Base-by-base conservation (phyloP, 768 basidiomycete species). In the Naganishia vishniacii region DNA sequence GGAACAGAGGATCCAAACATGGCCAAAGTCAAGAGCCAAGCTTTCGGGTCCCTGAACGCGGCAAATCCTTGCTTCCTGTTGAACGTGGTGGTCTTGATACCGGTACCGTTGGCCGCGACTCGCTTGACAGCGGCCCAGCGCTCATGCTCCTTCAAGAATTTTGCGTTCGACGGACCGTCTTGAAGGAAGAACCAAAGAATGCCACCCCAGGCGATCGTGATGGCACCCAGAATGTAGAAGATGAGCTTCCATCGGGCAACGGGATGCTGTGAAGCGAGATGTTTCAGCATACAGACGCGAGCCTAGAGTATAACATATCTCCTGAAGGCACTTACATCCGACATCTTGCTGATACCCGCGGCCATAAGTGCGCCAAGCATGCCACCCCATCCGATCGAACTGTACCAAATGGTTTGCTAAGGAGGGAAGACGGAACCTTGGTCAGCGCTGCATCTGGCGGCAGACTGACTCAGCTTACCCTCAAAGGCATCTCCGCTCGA, bases 361-460 rank as follows among this genome's bases (percentile, higher is more conserved):
- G 75, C 77, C 75, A 78, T 76, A 20, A 78, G 64, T 16, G 70
- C 48, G 26, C 77, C 77, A 61, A 78, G 73, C 73, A 78, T 76
- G 9, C 77, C 77, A 31, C 77, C 77, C 68, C 70, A 74, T 26
- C 75, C 75, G 31, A 78, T 68, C 8, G 73, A 68, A 28, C 67
- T 67, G 69, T 75, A 78, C 77, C 77, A 78, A 64, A 78, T 76
- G 0, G 73, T 76, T 60, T 78, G 77, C 23, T 74, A 66, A 4
- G 34, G 15, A 37, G 7, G 15, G 34, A 7, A 7, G 8, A 7
- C 34, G 8, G 15, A 37, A 15, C 34, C 15, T 37, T 37, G 8
- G 15, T 7, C 34, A 15, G 34, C 34, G 34, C 7, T 37, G 7
- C 34, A 7, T 37, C 34, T 7, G 34, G 15, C 8, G 34, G 15